Evolutionary conservation across 2,329 filamentous ascomycete genomes (phyloP).

Genomic region (Emergomyces orientalis): DNA sequence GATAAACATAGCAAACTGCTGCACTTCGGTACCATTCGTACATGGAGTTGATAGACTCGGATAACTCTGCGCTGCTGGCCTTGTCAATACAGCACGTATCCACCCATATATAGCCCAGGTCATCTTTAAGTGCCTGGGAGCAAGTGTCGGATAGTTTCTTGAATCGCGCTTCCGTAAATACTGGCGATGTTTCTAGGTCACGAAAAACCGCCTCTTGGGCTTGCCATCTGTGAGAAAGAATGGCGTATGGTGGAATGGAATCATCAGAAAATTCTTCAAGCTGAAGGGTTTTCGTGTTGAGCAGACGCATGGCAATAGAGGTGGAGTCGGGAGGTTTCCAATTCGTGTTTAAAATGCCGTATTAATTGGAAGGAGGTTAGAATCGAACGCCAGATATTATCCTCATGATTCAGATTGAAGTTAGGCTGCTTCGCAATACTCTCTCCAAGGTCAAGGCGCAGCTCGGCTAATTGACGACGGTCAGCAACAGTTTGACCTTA

Average conservation of each 20-base stretch:
- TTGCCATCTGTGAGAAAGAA: slow-evolving; percentile 22
- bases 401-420: too few species aligned
- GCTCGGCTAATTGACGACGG: background rate
- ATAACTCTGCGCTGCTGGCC: slow-evolving; percentile 27
- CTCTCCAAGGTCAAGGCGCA: background rate
- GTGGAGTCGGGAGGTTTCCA: background rate
- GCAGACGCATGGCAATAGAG: slow-evolving; percentile 5
- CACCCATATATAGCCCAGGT: slow-evolving; percentile 28
- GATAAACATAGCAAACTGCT: slow-evolving; percentile 29
- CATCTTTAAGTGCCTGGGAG: slow-evolving; percentile 20
- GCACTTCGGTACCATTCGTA: slow-evolving; percentile 28
- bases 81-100: slow-evolving; percentile 36
- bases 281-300: slow-evolving; percentile 1
- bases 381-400: background rate
- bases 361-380: background rate
- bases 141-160: slow-evolving; percentile 5
- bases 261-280: background rate
- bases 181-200: slow-evolving; percentile 10
- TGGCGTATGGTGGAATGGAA: slow-evolving; percentile 17
- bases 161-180: slow-evolving; percentile 4
- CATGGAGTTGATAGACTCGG: slow-evolving; percentile 26
- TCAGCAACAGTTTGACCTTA: background rate
- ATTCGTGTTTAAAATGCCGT: background rate
- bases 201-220: slow-evolving; percentile 19
- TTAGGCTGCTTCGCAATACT: too few species aligned